phyloP scores from a whole-genome alignment of 2,329 filamentous ascomycete species.

The Aspergillus glaucus region DNA sequence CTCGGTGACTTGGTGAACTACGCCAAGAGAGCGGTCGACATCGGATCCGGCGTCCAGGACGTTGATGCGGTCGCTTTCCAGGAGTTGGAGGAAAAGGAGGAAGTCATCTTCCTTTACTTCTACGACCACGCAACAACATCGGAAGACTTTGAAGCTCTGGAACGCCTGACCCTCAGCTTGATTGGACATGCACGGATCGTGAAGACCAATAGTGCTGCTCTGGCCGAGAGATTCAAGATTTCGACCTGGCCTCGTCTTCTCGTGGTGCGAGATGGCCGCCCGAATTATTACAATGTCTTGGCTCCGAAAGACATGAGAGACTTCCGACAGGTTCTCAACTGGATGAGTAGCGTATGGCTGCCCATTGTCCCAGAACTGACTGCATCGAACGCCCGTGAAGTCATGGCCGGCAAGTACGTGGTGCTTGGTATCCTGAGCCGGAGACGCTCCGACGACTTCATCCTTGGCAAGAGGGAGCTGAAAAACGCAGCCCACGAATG shows the following conservation, averaged over 20 bases:
- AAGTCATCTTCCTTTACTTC: conserved; percentile 95
- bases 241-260: conserved; percentile 92
- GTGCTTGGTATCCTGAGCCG: conserved; percentile 83
- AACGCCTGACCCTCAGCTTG: conserved; percentile 77
- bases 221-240: conserved; percentile 84
- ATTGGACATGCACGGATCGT: conserved; percentile 90
- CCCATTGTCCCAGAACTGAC: conserved; percentile 93
- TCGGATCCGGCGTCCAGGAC: conserved; percentile 69
- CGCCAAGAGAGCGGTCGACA: conserved; percentile 75
- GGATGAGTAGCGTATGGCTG: conserved; percentile 96
- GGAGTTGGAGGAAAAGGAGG: conserved; percentile 81
- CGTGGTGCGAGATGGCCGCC: conserved; percentile 80
- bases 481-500: conserved; percentile 94
- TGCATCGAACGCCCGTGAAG: conserved; percentile 81
- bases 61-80: conserved; percentile 72
- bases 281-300: conserved; percentile 82
- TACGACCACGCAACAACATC: conserved; percentile 91
- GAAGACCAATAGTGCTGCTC: conserved; percentile 72
- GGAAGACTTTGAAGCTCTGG: conserved; percentile 85
- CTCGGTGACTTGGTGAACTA: conserved; percentile 85
- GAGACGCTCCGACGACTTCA: conserved; percentile 71
- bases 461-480: conserved; percentile 74
- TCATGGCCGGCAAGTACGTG: conserved; percentile 94
- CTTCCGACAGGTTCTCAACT: conserved; percentile 68
- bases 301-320: conserved; percentile 91